Evolutionary conservation across 495 filamentous ascomycete genomes (phyloP), one percentile per base, ranked within the genome.

Genomic region (Aspergillus diversus): DNA sequence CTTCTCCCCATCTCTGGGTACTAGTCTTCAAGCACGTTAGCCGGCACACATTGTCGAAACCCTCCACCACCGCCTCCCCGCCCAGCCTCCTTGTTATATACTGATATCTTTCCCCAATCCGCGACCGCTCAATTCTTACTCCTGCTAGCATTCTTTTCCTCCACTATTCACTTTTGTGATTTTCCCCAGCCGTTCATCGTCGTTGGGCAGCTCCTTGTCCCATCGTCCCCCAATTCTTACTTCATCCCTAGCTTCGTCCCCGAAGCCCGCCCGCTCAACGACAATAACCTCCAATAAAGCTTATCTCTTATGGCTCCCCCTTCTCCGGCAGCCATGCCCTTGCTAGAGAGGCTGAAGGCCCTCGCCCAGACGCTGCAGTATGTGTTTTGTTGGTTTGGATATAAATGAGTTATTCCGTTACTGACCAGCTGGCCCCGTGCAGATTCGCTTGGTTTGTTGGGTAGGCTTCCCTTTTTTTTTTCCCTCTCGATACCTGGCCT

Each of bases 341-440:
- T 96, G 64, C 69, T 73, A 67, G 87, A 96, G 75, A 86, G 93
- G 73, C 75, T 97, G 50, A 76, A 90, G 69, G 80, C 83, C 63
- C 80, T 98, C 57, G 92, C 87, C 49, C 86, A 95, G 71, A 97
- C 94, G 33, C 81, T 98, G 59, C 94, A 98, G 90, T 93, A 84
- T 69, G 89, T 86, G 63, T 43, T 62, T 59, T 33, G 16, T 56
- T 50, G 54, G 39, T 61, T 68, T 60, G 53, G 35, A 60, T 68
- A 60, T 71, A 55, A 21, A 43, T 54, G 53, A 63, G 73, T 77
- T 67, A 55, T 68, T 43, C 56, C 79, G 79, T 83, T 70, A 84
- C 84, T 78, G 71, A 78, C 65, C 49, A 37, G 13, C 51, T 56
- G 33, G 12, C 42, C 61, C 21, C 33, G 61, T 33, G 53, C 59